A percentile compares a stretch with the other conserved stretches of the same genome.
phyloP scores from a whole-genome alignment of 805 yeast species.

The Wickerhamiella hasegawae region DNA sequence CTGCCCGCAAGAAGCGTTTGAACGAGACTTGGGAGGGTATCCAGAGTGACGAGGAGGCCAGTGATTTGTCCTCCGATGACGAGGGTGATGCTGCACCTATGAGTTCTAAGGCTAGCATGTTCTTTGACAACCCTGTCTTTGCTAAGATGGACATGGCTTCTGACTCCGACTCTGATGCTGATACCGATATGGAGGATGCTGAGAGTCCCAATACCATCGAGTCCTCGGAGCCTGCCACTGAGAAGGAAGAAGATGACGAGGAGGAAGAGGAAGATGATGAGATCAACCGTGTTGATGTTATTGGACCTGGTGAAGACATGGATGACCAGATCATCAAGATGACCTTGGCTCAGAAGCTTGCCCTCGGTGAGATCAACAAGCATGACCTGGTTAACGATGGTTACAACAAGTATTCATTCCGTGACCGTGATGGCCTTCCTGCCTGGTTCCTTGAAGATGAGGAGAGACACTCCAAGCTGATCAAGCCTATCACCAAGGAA shows the following conservation, averaged over 20 bases:
- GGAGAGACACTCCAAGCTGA: slow-evolving; percentile 61
- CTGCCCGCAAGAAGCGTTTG: slow-evolving; percentile 36
- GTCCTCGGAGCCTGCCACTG: slow-evolving; percentile 5
- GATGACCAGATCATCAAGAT: slow-evolving; percentile 31
- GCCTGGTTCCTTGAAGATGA: slow-evolving; percentile 97
- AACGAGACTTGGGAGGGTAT: slow-evolving; percentile 24
- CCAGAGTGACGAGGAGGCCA: slow-evolving; percentile 19
- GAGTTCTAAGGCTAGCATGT: slow-evolving; percentile 23
- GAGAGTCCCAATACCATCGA: slow-evolving; percentile 2
- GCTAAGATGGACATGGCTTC: slow-evolving; percentile 14
- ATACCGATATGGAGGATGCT: slow-evolving; percentile 14
- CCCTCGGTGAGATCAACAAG: slow-evolving; percentile 71
- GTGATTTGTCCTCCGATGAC: slow-evolving; percentile 13
- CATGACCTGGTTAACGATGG: slow-evolving; percentile 86
- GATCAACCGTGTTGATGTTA: slow-evolving; percentile 8
- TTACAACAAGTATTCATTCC: slow-evolving; percentile 77
- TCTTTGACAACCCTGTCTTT: slow-evolving; percentile 25
- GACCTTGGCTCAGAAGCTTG: slow-evolving; percentile 95
- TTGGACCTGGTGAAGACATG: slow-evolving; percentile 16
- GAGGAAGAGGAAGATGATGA: slow-evolving; percentile 14
- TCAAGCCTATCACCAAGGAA: slow-evolving; percentile 90
- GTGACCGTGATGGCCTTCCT: slow-evolving; percentile 82
- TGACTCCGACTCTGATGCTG: slow-evolving; percentile 15
- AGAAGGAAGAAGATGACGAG: slow-evolving; percentile 5
- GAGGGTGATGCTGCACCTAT: slow-evolving; percentile 15